Base-by-base conservation (phyloP, 306 rosid genomes). In the Rosa persica region DNA sequence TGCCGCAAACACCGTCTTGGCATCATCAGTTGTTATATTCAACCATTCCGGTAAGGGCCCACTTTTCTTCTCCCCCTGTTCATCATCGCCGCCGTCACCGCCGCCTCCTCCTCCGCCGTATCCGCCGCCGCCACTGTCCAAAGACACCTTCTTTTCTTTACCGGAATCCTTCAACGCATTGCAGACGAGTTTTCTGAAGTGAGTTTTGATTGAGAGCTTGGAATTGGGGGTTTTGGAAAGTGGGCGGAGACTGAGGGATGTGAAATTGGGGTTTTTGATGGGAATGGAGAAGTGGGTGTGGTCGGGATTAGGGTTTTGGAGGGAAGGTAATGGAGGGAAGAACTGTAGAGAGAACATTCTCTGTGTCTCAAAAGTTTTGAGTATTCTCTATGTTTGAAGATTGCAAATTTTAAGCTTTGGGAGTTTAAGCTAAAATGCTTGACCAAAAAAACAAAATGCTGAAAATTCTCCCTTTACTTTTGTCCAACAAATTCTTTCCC, bases 1-100 rank as follows among this genome's bases (percentile, higher is more conserved):
- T 13, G 98, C 98, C 51, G 88, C 98, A 75, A 95, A 86, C 10
- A 93, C 94, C 20, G 98, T 91, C 84, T 86, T 87, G 1, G 98
- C 98, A 17, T 93, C 99, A 77, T 93, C 96, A 5, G 94, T 67
- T 46, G 91, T 88, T 73, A 95, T 84, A 84, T 89, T 90, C 78
- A 93, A 64, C 98, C 98, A 91, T 8, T 89, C 91, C 1, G 92
- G 87, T 54, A 89, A 84, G 52, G 64, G 34, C 79, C 90, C 89
- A 49, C 79, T 89, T 76, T 89, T 90, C 61, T 90, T 88, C 79
- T 85, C 86, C 57, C 67, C 84, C 36, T 84, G 72, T 70, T 52
- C 89, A 70, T 77, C 86, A 66, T 81, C 87, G 27, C 80, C 69
- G 0, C 68, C 89, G 15, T 49, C 88, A 2, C 73, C 83, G 8